phyloP scores from a whole-genome alignment of 805 yeast species.

The Sungouiozyma ichnusensis region DNA sequence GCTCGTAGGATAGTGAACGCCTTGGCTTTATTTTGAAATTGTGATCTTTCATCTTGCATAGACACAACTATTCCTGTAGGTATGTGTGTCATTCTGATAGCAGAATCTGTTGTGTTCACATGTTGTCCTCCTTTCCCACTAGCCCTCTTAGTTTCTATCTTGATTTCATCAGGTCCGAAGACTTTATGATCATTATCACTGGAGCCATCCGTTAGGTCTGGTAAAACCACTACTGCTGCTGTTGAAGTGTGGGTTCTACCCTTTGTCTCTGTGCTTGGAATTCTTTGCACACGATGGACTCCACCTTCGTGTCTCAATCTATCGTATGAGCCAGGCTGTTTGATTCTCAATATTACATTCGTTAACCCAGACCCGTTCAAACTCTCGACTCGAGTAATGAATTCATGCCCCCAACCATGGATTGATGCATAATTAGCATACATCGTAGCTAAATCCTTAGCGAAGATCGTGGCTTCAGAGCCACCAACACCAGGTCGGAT shows the following conservation, averaged over 20 bases:
- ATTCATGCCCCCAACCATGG: conserved; percentile 55
- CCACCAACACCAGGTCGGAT: conserved; percentile 96
- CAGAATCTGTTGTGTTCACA: conserved; percentile 94
- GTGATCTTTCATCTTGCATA: conserved; percentile 93
- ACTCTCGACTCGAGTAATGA: conserved; percentile 47
- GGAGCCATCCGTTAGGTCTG: conserved; percentile 58
- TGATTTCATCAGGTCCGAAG: conserved; percentile 76
- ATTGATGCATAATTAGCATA: conserved; percentile 59
- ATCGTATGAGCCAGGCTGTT: conserved; percentile 69
- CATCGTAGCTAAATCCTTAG: conserved; percentile 73
- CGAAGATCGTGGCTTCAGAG: conserved; percentile 79
- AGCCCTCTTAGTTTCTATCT: conserved; percentile 95
- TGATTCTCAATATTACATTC: conserved; percentile 67
- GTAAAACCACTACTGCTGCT: conserved; percentile 88
- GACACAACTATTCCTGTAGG: conserved; percentile 84
- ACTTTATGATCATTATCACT: conserved; percentile 50
- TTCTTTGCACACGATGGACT: conserved; percentile 89
- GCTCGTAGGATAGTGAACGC: conserved; percentile 79
- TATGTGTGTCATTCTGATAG: conserved; percentile 82
- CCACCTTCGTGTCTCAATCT: conserved; percentile 79
- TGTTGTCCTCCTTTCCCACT: conserved; percentile 98
- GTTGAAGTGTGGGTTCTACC: conserved; percentile 95
- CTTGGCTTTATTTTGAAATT: conserved; percentile 86
- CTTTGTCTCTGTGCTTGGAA: conserved; percentile 87
- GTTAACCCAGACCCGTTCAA: conserved; percentile 57